A percentile compares a stretch with the other conserved stretches of the same genome.
These are phyloP conservation scores for Tylopilus vinaceipallidus DNA, from an alignment of 768 basidiomycete genomes.

Conservation along the genomic window DNA sequence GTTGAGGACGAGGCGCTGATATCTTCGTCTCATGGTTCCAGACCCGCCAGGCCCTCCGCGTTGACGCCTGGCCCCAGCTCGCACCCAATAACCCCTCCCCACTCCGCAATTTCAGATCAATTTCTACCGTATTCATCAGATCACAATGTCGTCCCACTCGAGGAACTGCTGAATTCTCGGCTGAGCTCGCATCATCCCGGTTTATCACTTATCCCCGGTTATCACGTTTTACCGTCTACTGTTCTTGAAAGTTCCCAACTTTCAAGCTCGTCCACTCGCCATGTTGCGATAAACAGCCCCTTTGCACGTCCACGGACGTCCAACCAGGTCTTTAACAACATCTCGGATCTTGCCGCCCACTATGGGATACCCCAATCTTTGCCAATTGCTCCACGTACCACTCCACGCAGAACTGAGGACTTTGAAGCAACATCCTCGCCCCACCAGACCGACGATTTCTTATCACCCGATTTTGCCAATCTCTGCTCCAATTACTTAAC, in stretches of 20 bases:
- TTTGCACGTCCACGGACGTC: conserved; percentile 67
- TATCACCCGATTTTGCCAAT: conserved; percentile 38
- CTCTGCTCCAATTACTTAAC: conserved; percentile 63
- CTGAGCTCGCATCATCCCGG: conserved; percentile 39
- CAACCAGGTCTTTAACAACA: conserved; percentile 57
- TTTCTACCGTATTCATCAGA: conserved; percentile 31
- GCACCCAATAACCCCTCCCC: conserved; percentile 25
- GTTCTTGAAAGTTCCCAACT: conserved; percentile 51
- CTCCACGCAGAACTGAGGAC: conserved; percentile 41
- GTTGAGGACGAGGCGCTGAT: conserved; percentile 47
- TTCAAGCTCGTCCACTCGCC: conserved; percentile 49
- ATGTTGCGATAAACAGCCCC: conserved; percentile 58
- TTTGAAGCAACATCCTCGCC: conserved; percentile 34
- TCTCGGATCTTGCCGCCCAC: conserved; percentile 69
- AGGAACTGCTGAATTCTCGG: conserved; percentile 42
- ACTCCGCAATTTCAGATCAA: conserved; percentile 50
- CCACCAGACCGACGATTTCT: conserved; percentile 23
- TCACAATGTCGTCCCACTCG: conserved; percentile 45
- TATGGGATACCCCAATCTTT: conserved; percentile 77
- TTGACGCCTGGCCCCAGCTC: conserved; percentile 44
- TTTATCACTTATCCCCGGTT: conserved; percentile 39
- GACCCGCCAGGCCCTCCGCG: conserved; percentile 49
- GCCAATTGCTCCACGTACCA: conserved; percentile 65
- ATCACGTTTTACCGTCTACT: conserved; percentile 36
- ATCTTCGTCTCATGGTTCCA: conserved; percentile 42